phyloP scores from a whole-genome alignment of 2,329 filamentous ascomycete genomes.

The Colletotrichum orchidophilum region DNA sequence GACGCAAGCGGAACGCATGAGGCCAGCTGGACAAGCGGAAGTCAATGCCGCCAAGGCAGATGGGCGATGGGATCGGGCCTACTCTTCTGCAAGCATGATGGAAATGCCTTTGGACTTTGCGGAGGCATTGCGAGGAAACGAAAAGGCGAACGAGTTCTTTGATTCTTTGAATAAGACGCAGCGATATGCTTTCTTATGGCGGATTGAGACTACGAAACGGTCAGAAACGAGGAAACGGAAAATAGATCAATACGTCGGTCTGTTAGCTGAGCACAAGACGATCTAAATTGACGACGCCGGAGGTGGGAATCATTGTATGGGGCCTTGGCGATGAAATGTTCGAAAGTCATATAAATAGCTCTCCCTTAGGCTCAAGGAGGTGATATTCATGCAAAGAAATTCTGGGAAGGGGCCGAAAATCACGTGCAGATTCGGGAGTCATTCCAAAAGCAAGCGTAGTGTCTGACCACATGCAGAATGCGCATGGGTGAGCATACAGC shows the following conservation, averaged over 20 bases:
- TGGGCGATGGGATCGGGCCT: slow-evolving; percentile 67
- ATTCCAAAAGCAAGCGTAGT: neutral
- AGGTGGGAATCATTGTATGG: neutral
- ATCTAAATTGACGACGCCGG: slow-evolving; percentile 30
- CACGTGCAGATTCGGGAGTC: too few species aligned
- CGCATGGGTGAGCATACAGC: too few species aligned
- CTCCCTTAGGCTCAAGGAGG: too few species aligned
- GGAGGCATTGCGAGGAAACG: slow-evolving; percentile 48
- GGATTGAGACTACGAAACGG: slow-evolving; percentile 53
- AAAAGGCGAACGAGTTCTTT: slow-evolving; percentile 50
- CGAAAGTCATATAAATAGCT: too few species aligned
- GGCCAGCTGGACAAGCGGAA: slow-evolving; percentile 54
- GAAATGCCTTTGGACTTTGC: slow-evolving; percentile 60
- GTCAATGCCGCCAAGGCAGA: slow-evolving; percentile 65
- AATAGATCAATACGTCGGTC: slow-evolving; percentile 52
- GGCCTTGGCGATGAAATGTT: too few species aligned
- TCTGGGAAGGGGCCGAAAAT: too few species aligned
- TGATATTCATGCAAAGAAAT: too few species aligned
- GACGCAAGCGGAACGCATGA: slow-evolving; percentile 57
- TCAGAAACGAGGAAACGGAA: slow-evolving; percentile 46
- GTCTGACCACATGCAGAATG: neutral
- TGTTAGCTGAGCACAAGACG: slow-evolving; percentile 47
- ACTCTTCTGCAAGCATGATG: slow-evolving; percentile 58
- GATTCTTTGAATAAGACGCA: slow-evolving; percentile 54
- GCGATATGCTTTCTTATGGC: slow-evolving; percentile 56